These are phyloP conservation scores for Chytriomyces hyalinus DNA, from an alignment of 192 early-diverging fungal genomes.

Conservation along the genomic window DNA sequence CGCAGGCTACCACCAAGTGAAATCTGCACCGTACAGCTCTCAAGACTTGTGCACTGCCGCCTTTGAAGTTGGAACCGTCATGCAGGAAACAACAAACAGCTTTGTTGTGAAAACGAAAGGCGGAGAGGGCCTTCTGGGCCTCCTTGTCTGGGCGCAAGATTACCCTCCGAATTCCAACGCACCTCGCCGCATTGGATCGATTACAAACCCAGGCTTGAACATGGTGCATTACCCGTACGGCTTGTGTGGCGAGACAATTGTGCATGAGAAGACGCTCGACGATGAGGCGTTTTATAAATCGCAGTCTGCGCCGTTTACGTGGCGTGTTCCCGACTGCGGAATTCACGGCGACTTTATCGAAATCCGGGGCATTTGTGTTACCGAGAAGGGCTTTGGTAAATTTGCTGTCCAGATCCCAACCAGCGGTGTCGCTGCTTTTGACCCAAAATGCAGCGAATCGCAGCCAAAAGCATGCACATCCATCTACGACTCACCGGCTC, in stretches of 20 bases:
- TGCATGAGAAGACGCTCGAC: conserved; percentile 15
- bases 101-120: conserved; percentile 15
- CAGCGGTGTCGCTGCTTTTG: background rate
- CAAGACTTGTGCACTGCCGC: conserved; percentile 37
- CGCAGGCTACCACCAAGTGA: conserved; percentile 30
- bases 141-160: conserved; percentile 42
- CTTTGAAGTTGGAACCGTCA: background rate
- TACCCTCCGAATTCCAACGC: background rate
- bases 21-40: conserved; percentile 2
- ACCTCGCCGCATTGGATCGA: conserved; percentile 29
- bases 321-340: background rate
- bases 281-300: conserved; percentile 3
- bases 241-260: conserved; percentile 33
- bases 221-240: conserved; percentile 38
- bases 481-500: too few relatives aligned
- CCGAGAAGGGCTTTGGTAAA: conserved; percentile 11
- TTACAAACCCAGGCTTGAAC: conserved; percentile 29
- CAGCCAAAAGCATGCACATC: background rate
- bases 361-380: conserved; percentile 21
- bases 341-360: conserved; percentile 8
- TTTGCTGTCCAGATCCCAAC: conserved; percentile 15
- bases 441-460: background rate
- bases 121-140: conserved; percentile 17
- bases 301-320: background rate
- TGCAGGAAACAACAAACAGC: background rate